A percentile compares a stretch with the other conserved stretches of the same genome.
Evolutionary conservation across 2,329 filamentous ascomycete genomes (phyloP).

Genomic region (Rhynchosporium graminicola): DNA sequence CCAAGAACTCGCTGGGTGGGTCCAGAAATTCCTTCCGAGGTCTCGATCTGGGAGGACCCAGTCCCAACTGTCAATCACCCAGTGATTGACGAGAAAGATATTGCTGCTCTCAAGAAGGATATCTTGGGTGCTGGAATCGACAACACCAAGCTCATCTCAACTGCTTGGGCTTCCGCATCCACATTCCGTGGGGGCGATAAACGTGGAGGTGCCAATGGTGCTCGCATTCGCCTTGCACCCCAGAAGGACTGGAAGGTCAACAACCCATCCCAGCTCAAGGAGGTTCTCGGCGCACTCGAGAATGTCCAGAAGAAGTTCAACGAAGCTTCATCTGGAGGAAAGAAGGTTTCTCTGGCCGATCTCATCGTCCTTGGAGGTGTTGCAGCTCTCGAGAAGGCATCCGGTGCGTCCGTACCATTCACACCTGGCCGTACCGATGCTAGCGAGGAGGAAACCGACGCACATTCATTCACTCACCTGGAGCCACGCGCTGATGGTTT

Average conservation of each 20-base stretch:
- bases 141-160: slow-evolving; percentile 61
- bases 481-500: slow-evolving; percentile 74
- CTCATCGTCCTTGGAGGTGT: slow-evolving; percentile 74
- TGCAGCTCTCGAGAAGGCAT: slow-evolving; percentile 73
- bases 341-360: slow-evolving; percentile 78
- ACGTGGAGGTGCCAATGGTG: slow-evolving; percentile 80
- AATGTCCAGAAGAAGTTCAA: slow-evolving; percentile 68
- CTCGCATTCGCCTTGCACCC: slow-evolving; percentile 72
- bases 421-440: slow-evolving; percentile 72
- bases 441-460: slow-evolving; percentile 70
- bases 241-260: slow-evolving; percentile 74
- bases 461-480: slow-evolving; percentile 62
- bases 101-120: slow-evolving; percentile 66
- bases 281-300: slow-evolving; percentile 64
- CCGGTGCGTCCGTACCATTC: slow-evolving; percentile 67
- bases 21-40: slow-evolving; percentile 71
- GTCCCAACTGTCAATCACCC: slow-evolving; percentile 60
- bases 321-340: slow-evolving; percentile 47
- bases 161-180: slow-evolving; percentile 70
- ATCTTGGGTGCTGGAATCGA: slow-evolving; percentile 65
- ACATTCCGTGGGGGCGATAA: slow-evolving; percentile 77
- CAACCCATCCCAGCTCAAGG: slow-evolving; percentile 65
- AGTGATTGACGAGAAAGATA: slow-evolving; percentile 62
- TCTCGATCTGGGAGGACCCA: slow-evolving; percentile 74
- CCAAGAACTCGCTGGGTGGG: slow-evolving; percentile 71